Evolutionary conservation across 805 yeast species (phyloP), one percentile per base, ranked within the genome.

Genomic region (Candida silvatica): DNA sequence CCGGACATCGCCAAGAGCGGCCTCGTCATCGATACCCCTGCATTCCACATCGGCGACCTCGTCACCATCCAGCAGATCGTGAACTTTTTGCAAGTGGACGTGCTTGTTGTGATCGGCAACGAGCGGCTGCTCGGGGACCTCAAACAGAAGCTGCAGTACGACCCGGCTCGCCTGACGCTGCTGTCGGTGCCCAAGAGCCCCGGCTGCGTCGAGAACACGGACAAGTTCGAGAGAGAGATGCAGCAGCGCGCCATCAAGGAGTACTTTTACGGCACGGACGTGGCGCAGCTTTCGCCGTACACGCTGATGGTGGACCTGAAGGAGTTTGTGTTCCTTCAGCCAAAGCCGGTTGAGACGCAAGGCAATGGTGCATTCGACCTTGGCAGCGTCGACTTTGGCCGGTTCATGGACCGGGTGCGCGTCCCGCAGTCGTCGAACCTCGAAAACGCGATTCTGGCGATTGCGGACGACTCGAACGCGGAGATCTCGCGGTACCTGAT

Each of bases 221-320:
- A 79, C 36, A 63, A 72, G 9, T 86, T 66, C 51, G 63, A 67
- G 25, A 67, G 97, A 49, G 73, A 78, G 25, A 36, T 70, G 17
- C 97, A 90, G 54, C 85, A 87, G 47, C 68, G 74, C 28, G 64
- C 80, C 4, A 86, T 90, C 36, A 76, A 77, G 51, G 94, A 88
- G 50, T 92, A 92, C 56, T 92, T 92, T 49, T 86, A 92, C 51
- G 98, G 98, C 2, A 71, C 71, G 5, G 58, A 67, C 15, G 67
- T 67, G 30, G 69, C 74, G 4, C 73, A 77, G 4, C 65, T 92
- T 35, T 80, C 94, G 15, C 97, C 99, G 2, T 88, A 78, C 56
- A 82, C 94, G 4, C 73, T 86, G 2, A 85, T 87, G 17, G 76
- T 78, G 3, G 85, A 77, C 48, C 64, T 70, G 37, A 66, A 69